These are phyloP conservation scores for Pythium folliculosum DNA, from an alignment of 352 stramenopile species.

Conservation along the genomic window DNA sequence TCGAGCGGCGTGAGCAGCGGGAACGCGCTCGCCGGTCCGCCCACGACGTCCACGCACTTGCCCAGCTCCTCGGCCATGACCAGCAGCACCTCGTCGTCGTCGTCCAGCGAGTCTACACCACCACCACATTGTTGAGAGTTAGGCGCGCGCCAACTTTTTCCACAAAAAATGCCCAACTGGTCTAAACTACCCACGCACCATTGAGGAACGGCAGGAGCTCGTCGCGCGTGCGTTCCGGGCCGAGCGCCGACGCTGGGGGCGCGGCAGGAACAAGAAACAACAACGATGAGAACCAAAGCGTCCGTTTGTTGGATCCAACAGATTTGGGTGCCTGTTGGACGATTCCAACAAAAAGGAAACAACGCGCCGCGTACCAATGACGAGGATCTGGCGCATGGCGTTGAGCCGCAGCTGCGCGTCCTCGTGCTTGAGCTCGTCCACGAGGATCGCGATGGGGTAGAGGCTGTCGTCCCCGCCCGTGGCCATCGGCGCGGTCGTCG, in stretches of 20 bases:
- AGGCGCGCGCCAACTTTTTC: not conserved
- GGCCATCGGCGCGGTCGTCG: not conserved
- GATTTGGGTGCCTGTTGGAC: not conserved
- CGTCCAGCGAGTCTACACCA: constrained; percentile 92
- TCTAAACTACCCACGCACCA: constrained; percentile 40
- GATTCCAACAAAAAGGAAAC: not conserved
- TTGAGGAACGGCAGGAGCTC: constrained; percentile 99
- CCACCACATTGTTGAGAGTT: constrained; percentile 12
- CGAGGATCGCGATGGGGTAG: constrained; percentile 89
- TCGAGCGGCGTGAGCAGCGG: constrained; percentile 95
- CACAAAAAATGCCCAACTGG: not conserved
- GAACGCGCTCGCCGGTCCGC: constrained; percentile 84
- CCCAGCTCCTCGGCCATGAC: constrained; percentile 93
- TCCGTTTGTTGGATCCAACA: not conserved
- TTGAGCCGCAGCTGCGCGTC: constrained; percentile 92
- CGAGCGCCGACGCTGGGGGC: constrained; percentile 82
- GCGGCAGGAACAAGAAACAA: constrained; percentile 1
- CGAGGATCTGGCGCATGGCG: constrained; percentile 89
- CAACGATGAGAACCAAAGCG: constrained; percentile 3
- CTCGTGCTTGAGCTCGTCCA: constrained; percentile 93
- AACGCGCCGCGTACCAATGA: constrained; percentile 67
- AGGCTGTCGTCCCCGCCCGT: constrained; percentile 61
- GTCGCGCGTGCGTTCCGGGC: constrained; percentile 86
- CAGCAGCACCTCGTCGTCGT: constrained; percentile 97
- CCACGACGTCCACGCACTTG: constrained; percentile 90